phyloP scores from a whole-genome alignment of 2,329 filamentous ascomycete genomes.

The Boeremia exigua region DNA sequence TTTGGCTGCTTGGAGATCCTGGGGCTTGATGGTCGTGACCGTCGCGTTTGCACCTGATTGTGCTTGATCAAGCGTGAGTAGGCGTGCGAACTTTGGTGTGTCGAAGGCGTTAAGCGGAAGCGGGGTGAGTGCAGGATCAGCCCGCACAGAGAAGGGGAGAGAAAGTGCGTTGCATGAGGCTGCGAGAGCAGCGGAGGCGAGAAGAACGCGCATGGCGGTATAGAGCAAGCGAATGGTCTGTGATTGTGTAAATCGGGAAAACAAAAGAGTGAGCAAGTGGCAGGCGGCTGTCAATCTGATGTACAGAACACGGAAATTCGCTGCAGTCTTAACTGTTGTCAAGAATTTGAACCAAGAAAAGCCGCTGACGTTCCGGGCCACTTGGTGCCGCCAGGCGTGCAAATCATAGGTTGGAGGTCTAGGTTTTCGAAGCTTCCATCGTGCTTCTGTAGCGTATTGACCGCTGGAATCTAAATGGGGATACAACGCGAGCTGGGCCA shows the following conservation, averaged over 20 bases:
- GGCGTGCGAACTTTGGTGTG: constrained; percentile 10
- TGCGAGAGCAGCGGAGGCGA: constrained; percentile 3
- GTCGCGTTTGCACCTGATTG: constrained; percentile 10
- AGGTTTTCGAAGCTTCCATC: neutral
- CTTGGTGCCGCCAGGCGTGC: neutral
- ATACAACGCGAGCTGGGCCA: neutral
- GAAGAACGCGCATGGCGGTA: neutral
- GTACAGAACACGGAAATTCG: neutral
- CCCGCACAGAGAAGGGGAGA: constrained; percentile 3
- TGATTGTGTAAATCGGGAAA: neutral
- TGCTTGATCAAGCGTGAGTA: constrained; percentile 6
- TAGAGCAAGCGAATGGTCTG: neutral
- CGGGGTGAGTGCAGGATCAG: neutral
- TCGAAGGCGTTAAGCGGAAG: constrained; percentile 2
- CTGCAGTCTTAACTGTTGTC: neutral
- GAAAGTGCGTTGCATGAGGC: constrained; percentile 5
- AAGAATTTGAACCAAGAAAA: neutral
- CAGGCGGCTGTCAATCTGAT: too few relatives aligned
- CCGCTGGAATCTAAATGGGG: neutral
- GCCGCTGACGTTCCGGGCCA: neutral
- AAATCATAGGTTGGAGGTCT: neutral
- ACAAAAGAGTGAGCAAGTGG: neutral
- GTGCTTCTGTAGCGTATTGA: neutral
- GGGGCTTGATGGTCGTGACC: constrained; percentile 12
- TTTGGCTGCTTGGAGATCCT: constrained; percentile 11